phyloP scores from a whole-genome alignment of 768 basidiomycete genomes.

The Lentinula boryana region DNA sequence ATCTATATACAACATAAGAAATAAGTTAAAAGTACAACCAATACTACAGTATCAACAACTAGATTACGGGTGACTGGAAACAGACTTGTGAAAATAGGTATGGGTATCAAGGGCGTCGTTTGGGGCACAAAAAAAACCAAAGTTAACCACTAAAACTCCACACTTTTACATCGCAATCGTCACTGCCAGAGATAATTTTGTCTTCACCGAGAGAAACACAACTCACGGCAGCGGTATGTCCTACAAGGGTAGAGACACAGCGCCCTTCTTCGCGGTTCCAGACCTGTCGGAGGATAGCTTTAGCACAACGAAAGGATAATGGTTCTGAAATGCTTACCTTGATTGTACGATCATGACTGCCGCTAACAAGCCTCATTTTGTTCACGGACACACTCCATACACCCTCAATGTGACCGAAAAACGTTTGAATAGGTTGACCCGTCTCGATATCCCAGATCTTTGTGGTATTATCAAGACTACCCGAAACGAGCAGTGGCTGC shows the following conservation, averaged over 20 bases:
- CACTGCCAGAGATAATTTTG: slow-evolving; percentile 94
- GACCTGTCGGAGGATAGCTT: slow-evolving; percentile 46
- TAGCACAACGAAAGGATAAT: neutral
- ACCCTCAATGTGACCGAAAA: slow-evolving; percentile 98
- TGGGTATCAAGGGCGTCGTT: neutral
- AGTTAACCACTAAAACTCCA: slow-evolving; percentile 62
- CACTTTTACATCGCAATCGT: slow-evolving; percentile 82
- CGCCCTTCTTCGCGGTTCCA: slow-evolving; percentile 90
- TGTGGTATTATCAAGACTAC: slow-evolving; percentile 91
- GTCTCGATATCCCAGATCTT: slow-evolving; percentile 94
- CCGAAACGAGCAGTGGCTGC: slow-evolving; percentile 79
- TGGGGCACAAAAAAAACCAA: neutral
- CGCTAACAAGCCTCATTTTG: slow-evolving; percentile 85
- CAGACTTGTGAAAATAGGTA: neutral
- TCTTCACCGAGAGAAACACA: slow-evolving; percentile 89
- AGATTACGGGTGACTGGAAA: neutral
- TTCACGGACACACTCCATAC: slow-evolving; percentile 96
- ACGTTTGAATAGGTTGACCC: slow-evolving; percentile 68
- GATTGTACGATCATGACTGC: slow-evolving; percentile 94
- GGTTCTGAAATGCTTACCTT: slow-evolving; percentile 52
- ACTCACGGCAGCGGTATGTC: slow-evolving; percentile 92
- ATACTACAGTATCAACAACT: neutral
- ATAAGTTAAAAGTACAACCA: neutral
- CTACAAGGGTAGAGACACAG: slow-evolving; percentile 86
- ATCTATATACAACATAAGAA: neutral